Base-by-base conservation (phyloP, 306 rosid genomes). In the Rosa multiflora region DNA sequence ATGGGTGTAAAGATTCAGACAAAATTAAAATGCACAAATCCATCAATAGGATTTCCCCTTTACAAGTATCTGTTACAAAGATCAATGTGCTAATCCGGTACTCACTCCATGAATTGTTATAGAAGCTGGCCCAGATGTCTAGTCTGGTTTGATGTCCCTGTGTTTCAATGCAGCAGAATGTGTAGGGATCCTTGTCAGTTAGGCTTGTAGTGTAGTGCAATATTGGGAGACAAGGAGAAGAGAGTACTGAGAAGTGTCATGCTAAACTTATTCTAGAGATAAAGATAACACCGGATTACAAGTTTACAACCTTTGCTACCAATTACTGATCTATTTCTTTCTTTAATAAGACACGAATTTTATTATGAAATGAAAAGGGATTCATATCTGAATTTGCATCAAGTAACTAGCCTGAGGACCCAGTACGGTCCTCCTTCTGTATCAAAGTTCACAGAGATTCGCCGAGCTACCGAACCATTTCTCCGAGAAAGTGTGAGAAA, bases 401-500 rank as follows among this genome's bases (percentile, higher is more conserved):
- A n/a, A 15, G 29, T 6, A 32, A 37, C 10, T 18, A 32, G 26
- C 11, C 42, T 32, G 48, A 5, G 20, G 43, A 14, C 40, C 6
- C 32, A 2, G 47, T 14, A 6, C 5, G 5, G 20, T 55, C 18
- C 6, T 55, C 18, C 6, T 4, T 5, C 15, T 1, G 0, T 15
- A 26, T 26, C 15, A 6, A 17, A 10, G 10, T 4, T 9, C 6
- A 15, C 47, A 26, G 1, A 26, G 32, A 8, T 53, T n/a, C 48
- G 11, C 10, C 6, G 32, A 5, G 26, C 51, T 37, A 46, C 26
- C 1, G 61, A 14, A 43, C 70, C 20, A 56, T 44, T 80, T 71
- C 66, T 20, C 70, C 39, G 32, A 76, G 89, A 78, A 70, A 55
- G 82, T 63, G 85, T 17, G 61, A 68, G 66, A 59, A 76, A 75